Evolutionary conservation across 306 rosid genomes (phyloP).

Genomic region (Cucurbita ficifolia): DNA sequence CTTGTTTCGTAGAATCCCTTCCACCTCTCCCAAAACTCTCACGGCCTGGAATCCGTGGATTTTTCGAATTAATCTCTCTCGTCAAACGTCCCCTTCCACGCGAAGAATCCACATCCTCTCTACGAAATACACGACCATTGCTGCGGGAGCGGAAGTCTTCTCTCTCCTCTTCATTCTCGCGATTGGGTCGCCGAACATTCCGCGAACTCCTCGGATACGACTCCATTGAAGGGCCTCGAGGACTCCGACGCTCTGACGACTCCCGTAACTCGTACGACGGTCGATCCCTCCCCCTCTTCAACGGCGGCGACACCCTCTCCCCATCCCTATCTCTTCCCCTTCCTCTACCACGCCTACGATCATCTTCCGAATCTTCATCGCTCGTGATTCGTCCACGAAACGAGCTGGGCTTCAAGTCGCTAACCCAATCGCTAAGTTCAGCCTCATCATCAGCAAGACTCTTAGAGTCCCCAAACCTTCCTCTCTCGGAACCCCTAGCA

Average conservation of each 20-base stretch:
- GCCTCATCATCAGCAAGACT: constrained; percentile 74
- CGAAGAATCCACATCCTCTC: constrained; percentile 11
- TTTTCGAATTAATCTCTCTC: constrained; percentile 10
- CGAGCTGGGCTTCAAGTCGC: constrained; percentile 33
- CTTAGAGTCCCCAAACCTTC: constrained; percentile 25
- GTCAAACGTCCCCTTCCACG: constrained; percentile 29
- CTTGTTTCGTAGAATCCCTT: constrained; percentile 10
- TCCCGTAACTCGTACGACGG: constrained; percentile 19
- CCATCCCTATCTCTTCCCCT: constrained; percentile 2
- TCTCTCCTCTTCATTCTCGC: constrained; percentile 15
- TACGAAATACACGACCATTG: constrained; percentile 1
- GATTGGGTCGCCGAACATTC: not conserved
- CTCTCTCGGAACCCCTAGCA: not conserved
- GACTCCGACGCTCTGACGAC: constrained; percentile 8
- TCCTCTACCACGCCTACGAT: constrained; percentile 9
- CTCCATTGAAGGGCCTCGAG: constrained; percentile 6
- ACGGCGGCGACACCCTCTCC: constrained; percentile 10
- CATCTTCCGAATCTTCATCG: constrained; percentile 23
- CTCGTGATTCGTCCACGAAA: constrained; percentile 14
- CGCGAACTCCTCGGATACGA: constrained; percentile 7
- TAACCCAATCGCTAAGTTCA: constrained; percentile 77
- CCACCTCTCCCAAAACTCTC: constrained; percentile 20
- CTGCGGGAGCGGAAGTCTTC: constrained; percentile 4
- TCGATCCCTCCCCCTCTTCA: constrained; percentile 20
- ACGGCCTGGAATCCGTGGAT: not conserved